Evolutionary conservation across 257 asterid genomes (phyloP).

Genomic region (Lithospermum erythrorhizon): DNA sequence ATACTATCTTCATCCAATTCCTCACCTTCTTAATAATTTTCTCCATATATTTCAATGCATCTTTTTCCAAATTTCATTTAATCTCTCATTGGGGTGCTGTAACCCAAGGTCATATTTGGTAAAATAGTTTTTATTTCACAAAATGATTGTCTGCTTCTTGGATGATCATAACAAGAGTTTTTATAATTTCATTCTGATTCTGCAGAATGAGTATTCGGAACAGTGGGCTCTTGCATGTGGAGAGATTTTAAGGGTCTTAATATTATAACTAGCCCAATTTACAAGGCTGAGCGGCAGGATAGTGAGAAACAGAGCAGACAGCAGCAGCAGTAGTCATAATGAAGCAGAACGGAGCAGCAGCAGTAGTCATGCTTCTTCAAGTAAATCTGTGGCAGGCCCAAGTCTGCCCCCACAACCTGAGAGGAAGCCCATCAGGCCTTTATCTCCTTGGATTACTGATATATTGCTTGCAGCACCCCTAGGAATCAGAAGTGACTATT

Average conservation of each 20-base stretch:
- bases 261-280: conserved; percentile 91
- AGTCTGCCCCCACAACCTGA: conserved; percentile 40
- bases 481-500: conserved; percentile 94
- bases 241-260: conserved; percentile 83
- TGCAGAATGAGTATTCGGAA: conserved; percentile 85
- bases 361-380: conserved; percentile 61
- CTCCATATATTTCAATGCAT: no score
- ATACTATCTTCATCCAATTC: no score
- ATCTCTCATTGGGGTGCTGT: no score
- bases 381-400: conserved; percentile 39
- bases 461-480: conserved; percentile 92
- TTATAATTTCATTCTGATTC: conserved; percentile 16
- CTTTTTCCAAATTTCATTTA: no score
- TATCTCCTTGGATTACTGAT: conserved; percentile 97
- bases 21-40: no score
- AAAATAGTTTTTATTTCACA: no score
- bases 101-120: no score
- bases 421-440: conserved; percentile 77
- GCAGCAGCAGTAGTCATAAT: conserved; percentile 49
- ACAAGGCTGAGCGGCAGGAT: conserved; percentile 57
- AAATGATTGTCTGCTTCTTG: no score
- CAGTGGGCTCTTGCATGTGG: conserved; percentile 99
- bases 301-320: conserved; percentile 60
- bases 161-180: background rate
- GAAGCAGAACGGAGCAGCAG: conserved; percentile 62